Percentiles rank a stretch among this genome's conserved stretches.
phyloP scores from a whole-genome alignment of 169 alveolate genomes.

The Theileria sp. region DNA sequence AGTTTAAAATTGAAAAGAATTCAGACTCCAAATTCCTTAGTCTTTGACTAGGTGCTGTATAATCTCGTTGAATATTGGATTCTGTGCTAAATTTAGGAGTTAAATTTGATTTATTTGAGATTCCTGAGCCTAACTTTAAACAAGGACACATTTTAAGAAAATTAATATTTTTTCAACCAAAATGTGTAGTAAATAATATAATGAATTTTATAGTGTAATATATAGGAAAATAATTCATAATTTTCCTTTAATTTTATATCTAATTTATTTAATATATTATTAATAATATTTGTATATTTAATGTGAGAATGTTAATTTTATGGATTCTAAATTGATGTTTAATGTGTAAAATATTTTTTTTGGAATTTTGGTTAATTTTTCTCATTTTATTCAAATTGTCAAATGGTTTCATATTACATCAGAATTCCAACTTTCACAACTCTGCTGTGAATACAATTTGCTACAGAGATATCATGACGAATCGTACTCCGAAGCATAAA shows the following conservation, averaged over 20 bases:
- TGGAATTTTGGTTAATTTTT: neutral
- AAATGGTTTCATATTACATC: neutral
- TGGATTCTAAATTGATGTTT: neutral
- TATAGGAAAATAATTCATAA: too few relatives aligned
- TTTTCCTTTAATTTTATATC: neutral
- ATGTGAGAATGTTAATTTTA: neutral
- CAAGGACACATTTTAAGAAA: neutral
- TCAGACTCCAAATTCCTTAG: neutral
- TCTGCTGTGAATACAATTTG: neutral
- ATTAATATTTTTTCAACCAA: neutral
- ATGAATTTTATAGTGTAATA: constrained; percentile 11
- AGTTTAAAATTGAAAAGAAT: neutral
- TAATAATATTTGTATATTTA: too few relatives aligned
- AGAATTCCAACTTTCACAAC: neutral
- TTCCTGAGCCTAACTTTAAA: neutral
- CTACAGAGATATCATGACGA: constrained; percentile 17
- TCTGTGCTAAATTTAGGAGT: neutral
- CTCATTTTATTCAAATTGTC: neutral
- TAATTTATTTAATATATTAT: too few relatives aligned
- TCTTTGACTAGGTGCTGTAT: neutral
- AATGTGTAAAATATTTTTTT: neutral
- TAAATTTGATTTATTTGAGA: neutral
- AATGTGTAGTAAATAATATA: neutral
- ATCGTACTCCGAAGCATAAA: constrained; percentile 36
- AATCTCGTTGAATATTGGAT: too few relatives aligned